Evolutionary conservation across 257 asterid genomes (phyloP), one percentile per base, ranked within the genome.

Genomic region (Coffea eugenioides): DNA sequence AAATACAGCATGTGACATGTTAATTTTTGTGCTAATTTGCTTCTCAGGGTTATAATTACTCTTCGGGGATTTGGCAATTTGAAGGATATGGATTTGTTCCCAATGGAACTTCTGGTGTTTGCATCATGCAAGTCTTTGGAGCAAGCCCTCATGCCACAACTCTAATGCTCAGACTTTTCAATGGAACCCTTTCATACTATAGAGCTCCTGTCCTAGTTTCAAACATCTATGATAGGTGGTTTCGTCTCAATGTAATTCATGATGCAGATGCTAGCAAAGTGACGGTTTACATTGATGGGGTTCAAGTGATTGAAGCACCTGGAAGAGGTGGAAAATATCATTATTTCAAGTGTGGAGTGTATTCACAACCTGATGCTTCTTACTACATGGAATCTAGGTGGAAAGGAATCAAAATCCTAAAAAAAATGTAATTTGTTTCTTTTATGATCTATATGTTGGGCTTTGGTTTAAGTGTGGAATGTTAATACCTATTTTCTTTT

Each of bases 111-210:
- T 79, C 86, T 1, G 87, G 87, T 2, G 88, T 83, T 5, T 82
- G 84, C 25, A 31, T 85, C 70, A 87, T 87, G 90, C 90, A 87
- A 73, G 82, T 87, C 0, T 85, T 87, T 15, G 85, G 88, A 69
- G 84, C 87, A 8, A 14, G 75, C 1, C 79, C 80, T 25, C 80
- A 81, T 62, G 69, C 85, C 46, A 87, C 88, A 56, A 80, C 90
- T 12, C 82, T 87, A 21, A 80, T 84, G 87, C 80, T 87, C 2
- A 74, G 82, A 48, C 85, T 80, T 36, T 73, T 80, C 41, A 54
- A 87, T 20, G 88, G 88, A 8, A 13, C 77, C 2, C 82, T 87
- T 16, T 5, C 80, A 1, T 80, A 87, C 73, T 84, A 80, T 34
- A 71, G 61, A 52, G 16, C 23, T 20, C 64, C 70, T 0, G 72